phyloP scores from a whole-genome alignment of 352 stramenopile species.

The Pythium aristosporum region DNA sequence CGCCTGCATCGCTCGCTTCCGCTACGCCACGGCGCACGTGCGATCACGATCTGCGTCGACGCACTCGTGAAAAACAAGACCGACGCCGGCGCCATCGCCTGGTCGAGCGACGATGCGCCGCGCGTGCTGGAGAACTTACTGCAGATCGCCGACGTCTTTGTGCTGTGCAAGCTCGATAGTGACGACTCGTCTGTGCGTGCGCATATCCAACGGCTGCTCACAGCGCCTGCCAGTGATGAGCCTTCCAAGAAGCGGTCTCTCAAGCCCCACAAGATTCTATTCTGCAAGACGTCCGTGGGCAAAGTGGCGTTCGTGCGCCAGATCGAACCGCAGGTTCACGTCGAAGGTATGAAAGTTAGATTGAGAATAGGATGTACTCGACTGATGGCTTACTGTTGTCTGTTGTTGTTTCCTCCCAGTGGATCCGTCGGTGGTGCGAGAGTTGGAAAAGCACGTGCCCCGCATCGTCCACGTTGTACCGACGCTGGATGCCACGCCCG shows the following conservation, averaged over 20 bases:
- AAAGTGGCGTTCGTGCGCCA: constrained; percentile 87
- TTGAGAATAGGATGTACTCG: not conserved
- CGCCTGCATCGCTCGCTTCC: constrained; percentile 61
- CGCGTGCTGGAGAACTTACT: constrained; percentile 56
- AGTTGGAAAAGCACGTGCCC: constrained; percentile 77
- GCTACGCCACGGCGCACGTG: constrained; percentile 55
- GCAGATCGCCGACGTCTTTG: constrained; percentile 61
- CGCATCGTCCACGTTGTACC: constrained; percentile 64
- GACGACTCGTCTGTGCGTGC: constrained; percentile 35
- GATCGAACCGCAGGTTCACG: constrained; percentile 78
- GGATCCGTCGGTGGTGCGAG: constrained; percentile 47
- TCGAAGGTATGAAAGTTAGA: constrained; percentile 56
- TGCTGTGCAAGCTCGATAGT: constrained; percentile 50
- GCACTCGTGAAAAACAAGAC: constrained; percentile 41
- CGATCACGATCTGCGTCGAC: constrained; percentile 67
- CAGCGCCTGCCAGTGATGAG: constrained; percentile 30
- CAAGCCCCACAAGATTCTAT: constrained; percentile 74
- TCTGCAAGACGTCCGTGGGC: constrained; percentile 72
- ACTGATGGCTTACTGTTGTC: not conserved
- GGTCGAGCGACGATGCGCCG: constrained; percentile 46
- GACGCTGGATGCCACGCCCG: constrained; percentile 26
- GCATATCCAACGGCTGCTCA: constrained; percentile 50
- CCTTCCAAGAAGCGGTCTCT: constrained; percentile 30
- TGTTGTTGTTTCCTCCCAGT: constrained; percentile 34
- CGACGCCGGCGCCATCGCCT: constrained; percentile 31